phyloP scores from a whole-genome alignment of 2,329 filamentous ascomycete genomes.

The Didymella keratinophila region DNA sequence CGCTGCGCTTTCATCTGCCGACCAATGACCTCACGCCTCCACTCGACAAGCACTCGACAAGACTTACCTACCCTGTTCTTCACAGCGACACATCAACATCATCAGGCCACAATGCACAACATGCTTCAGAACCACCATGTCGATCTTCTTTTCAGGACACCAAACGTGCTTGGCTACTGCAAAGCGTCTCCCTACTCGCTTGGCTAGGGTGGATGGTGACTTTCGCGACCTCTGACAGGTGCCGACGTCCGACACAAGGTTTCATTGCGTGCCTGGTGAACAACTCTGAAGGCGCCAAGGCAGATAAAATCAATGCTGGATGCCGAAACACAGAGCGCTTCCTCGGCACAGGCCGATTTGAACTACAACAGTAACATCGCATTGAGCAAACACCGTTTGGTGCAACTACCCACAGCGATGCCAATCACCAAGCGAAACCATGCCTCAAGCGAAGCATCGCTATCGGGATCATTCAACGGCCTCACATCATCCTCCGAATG shows the following conservation, averaged over 20 bases:
- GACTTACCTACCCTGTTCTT: conserved; percentile 4
- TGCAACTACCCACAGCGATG: background rate
- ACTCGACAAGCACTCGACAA: conserved; percentile 7
- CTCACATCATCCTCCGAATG: background rate
- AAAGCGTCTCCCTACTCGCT: conserved; percentile 30
- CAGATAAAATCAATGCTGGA: conserved; percentile 25
- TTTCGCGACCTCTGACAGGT: conserved; percentile 20
- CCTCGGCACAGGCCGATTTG: background rate
- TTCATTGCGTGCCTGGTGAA: conserved; percentile 26
- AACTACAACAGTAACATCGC: background rate
- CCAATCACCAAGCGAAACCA: background rate
- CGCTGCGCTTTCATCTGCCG: background rate
- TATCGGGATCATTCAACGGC: background rate
- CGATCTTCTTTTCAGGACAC: conserved; percentile 13
- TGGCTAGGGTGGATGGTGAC: conserved; percentile 22
- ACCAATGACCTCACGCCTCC: conserved; percentile 14
- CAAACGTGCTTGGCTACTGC: conserved; percentile 36
- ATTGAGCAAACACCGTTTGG: background rate
- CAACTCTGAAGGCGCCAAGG: conserved; percentile 32
- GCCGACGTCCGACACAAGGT: conserved; percentile 25
- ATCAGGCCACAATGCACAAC: conserved; percentile 19
- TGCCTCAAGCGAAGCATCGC: background rate
- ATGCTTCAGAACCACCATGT: conserved; percentile 28
- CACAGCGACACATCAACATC: conserved; percentile 14
- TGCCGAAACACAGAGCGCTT: conserved; percentile 21